Percentiles rank a stretch among this genome's conserved stretches.
Conservation (phyloP, 192 early-diverging fungal genomes). For the Gamsiella multidivaricata region DNA sequence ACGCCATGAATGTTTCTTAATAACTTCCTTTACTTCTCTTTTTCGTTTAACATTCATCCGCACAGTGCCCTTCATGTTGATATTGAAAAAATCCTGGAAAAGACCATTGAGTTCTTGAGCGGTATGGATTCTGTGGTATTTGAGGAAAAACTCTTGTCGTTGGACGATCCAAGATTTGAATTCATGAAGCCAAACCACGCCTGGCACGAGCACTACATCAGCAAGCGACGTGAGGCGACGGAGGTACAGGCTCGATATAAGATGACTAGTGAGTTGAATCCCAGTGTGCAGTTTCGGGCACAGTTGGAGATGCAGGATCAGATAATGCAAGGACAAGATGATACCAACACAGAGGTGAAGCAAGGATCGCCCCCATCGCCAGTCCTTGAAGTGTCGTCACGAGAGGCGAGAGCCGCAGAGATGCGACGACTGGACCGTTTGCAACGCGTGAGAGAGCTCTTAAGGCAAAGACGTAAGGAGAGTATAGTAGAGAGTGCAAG, state of each 20-base stretch:
- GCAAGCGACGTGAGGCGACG: constrained; percentile 1
- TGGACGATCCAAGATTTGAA: constrained; percentile 16
- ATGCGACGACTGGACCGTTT: constrained; percentile 35
- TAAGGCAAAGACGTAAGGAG: constrained; percentile 20
- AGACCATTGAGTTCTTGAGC: constrained; percentile 24
- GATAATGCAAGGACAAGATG: not conserved
- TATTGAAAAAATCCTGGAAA: constrained; percentile 33
- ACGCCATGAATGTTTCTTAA: not conserved
- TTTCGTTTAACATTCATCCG: not conserved
- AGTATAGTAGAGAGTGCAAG: not conserved
- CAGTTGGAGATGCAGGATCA: not conserved
- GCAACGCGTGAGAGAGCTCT: constrained; percentile 37
- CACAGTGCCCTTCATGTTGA: constrained; percentile 24
- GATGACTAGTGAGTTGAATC: no score
- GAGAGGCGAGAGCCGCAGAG: constrained; percentile 11
- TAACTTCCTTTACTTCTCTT: not conserved
- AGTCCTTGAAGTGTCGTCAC: not conserved
- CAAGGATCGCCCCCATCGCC: not conserved
- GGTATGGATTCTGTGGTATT: not conserved
- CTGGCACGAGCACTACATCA: constrained; percentile 26
- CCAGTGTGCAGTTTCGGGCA: not conserved
- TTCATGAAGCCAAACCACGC: constrained; percentile 21
- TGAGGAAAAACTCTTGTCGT: constrained; percentile 9
- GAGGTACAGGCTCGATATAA: not conserved
- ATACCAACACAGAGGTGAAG: not conserved